Evolutionary conservation across 2,329 filamentous ascomycete genomes (phyloP), one percentile per base, ranked within the genome.

Genomic region (Fusarium agapanthi): DNA sequence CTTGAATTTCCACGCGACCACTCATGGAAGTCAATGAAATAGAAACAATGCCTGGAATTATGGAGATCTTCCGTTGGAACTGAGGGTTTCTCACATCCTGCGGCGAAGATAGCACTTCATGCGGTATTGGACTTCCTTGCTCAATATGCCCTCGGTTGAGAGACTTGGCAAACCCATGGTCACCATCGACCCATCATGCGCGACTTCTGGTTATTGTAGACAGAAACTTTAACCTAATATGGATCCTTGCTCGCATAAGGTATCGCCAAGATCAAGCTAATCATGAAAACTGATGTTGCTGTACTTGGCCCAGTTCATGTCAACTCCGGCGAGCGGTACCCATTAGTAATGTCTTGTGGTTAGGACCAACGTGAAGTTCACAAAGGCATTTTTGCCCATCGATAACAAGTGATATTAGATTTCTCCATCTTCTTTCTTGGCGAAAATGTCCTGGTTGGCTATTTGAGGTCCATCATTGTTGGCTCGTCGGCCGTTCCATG

Each of bases 11-110:
- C 4, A 10, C 12, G 3, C 6, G 6, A 6, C 12, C 16, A 10
- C 13, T 34, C 6, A 20, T 3, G 8, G 16, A 34, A 24, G 11
- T 7, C 3, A 14, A 18, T 20, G 16, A 3, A 24, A 24, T 14
- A 20, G 8, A 11, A 34, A 34, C 8, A 34, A 1, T 24, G 1
- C 2, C 16, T 20, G 11, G 0, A 7, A 24, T 14, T 14, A 6
- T 24, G 2, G 22, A 24, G 4, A 18, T 20, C 14, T 7, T 2
- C 4, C 4, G 4, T 20, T 10, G 7, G 3, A 6, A 10, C 3
- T 20, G 15, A 18, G 22, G 22, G 3, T 2, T 14, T 24, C 18
- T 14, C 9, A 34, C 5, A 1, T 14, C 13, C 28, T 10, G 15
- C 14, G 22, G 47, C 16, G 8, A 50, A 34, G 22, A 34, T 6